Evolutionary conservation across 768 basidiomycete genomes (phyloP), one percentile per base, ranked within the genome.

Genomic region (Neoboletus magnificus): DNA sequence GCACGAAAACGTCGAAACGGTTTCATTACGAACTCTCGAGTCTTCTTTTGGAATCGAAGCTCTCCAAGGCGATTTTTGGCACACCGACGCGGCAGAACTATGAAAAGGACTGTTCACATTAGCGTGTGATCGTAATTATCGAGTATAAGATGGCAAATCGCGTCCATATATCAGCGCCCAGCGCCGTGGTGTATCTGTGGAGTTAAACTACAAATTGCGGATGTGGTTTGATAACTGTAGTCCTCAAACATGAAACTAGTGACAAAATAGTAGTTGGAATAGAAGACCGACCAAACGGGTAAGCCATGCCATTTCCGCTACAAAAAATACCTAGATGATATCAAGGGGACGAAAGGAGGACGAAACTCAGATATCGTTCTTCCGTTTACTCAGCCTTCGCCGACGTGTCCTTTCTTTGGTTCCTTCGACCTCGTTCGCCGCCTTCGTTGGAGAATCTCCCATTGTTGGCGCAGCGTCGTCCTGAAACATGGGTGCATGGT

Each of bases 331-430:
- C 48, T 22, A 49, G 52, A 47, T 59, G 43, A 56, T 56, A 57
- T 55, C 54, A 56, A 35, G 49, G 50, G 46, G 51, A 48, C 40
- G 42, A 59, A 57, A 52, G 37, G 50, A 48, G 47, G 47, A n/a
- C 48, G 50, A 54, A 62, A 58, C 51, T 69, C 50, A 64, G 50
- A 48, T 52, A 61, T 67, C 60, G 55, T 48, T 49, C 59, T 64
- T 71, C 62, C 70, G 71, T 62, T 71, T 71, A 61, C 70, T 71
- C 58, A 71, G 55, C 57, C 44, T 71, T 66, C 70, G 71, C 51
- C 69, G 65, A 57, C 60, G 69, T 41, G 50, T 48, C 59, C 48
- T 62, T 57, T 70, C 65, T 53, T 64, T 67, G 40, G 47, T 56
- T 50, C 56, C 57, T 48, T 61, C 58, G 33, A 16, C 48, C 41